Evolutionary conservation across 441 rosid genomes (phyloP).

Genomic region (Aquilaria agallochum): DNA sequence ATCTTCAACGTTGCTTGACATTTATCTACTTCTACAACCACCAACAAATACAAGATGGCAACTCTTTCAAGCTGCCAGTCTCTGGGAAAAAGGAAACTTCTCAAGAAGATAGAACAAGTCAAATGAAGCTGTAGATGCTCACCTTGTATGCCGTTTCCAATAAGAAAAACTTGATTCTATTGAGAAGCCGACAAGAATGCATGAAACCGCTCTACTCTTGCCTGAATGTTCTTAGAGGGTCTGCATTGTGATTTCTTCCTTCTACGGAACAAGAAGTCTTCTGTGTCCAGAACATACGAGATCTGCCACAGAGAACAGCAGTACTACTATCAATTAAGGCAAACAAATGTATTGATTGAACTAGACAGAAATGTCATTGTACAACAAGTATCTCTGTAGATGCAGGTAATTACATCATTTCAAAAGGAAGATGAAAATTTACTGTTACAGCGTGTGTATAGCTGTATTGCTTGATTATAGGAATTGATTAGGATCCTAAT

Average conservation of each 20-base stretch:
- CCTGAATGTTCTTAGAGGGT: slow-evolving; percentile 22
- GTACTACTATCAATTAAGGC: too few species aligned
- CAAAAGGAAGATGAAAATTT: slow-evolving; percentile 3
- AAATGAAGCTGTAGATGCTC: background rate
- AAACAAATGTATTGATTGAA: background rate
- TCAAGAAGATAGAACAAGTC: too few species aligned
- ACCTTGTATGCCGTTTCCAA: slow-evolving; percentile 6
- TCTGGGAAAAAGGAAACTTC: too few species aligned
- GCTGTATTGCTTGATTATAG: too few species aligned
- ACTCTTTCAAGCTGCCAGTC: too few species aligned
- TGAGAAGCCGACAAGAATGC: slow-evolving; percentile 48
- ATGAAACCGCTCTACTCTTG: slow-evolving; percentile 52
- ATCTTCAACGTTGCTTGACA: too few species aligned
- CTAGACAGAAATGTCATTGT: background rate
- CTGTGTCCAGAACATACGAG: slow-evolving; percentile 92
- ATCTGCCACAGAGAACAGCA: slow-evolving; percentile 36
- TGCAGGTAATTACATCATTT: too few species aligned
- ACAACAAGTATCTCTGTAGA: too few species aligned
- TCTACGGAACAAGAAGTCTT: slow-evolving; percentile 81
- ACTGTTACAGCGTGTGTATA: too few species aligned
- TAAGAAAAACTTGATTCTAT: slow-evolving; percentile 8
- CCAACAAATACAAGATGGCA: too few species aligned
- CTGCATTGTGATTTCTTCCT: slow-evolving; percentile 17
- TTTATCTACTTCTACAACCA: too few species aligned
- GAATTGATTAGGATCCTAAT: too few species aligned